A percentile compares a stretch with the other conserved stretches of the same genome.
Conservation (phyloP, 106 monocot genomes). For the Iris macrosiphon region DNA sequence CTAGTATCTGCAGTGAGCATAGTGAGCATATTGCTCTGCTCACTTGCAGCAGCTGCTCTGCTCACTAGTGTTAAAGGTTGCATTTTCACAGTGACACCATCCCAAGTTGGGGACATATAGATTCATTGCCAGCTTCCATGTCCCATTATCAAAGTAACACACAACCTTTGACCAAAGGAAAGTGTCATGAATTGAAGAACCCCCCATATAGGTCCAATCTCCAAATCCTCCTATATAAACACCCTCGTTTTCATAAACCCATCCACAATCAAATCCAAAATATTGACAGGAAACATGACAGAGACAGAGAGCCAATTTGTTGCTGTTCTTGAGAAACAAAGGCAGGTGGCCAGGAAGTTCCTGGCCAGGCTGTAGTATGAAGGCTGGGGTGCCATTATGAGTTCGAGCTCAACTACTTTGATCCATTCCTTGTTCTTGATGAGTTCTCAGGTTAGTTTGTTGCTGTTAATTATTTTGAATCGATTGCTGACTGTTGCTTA, state of each 20-base stretch:
- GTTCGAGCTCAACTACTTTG: conserved; percentile 56
- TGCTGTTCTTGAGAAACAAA: conserved; percentile 29
- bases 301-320: not conserved
- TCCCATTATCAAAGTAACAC: conserved; percentile 4
- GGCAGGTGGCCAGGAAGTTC: conserved; percentile 49
- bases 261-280: no score
- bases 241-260: no score
- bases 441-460: conserved; percentile 45
- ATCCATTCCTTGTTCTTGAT: conserved; percentile 59
- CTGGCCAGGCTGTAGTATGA: conserved; percentile 61
- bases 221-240: no score
- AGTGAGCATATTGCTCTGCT: no score
- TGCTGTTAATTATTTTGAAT: no score
- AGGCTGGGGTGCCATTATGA: conserved; percentile 61
- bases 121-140: not conserved
- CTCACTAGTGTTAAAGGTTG: no score
- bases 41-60: no score
- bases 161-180: no score
- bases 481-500: no score
- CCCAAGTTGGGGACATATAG: not conserved
- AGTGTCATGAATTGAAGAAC: no score
- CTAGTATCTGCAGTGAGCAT: no score
- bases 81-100: conserved; percentile 1
- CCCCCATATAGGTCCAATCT: no score
- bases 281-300: not conserved